Conservation (phyloP, 768 basidiomycete genomes). For the Tylopilus vinaceipallidus region DNA sequence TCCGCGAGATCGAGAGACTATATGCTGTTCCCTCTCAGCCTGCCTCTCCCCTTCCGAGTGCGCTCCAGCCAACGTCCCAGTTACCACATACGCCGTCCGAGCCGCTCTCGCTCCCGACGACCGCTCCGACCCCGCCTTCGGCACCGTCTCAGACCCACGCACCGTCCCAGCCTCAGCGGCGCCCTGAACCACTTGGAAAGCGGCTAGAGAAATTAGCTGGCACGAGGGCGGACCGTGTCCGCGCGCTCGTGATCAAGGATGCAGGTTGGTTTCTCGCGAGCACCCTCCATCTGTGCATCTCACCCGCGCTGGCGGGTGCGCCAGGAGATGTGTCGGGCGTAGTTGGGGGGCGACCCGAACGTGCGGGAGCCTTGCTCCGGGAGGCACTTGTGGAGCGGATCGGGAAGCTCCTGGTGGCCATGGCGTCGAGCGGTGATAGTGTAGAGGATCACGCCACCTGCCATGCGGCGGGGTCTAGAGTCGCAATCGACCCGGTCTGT, state of each 20-base stretch:
- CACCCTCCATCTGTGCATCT: slow-evolving; percentile 24
- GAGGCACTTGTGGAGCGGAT: slow-evolving; percentile 22
- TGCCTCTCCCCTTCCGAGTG: neutral
- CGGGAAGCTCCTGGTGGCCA: slow-evolving; percentile 20
- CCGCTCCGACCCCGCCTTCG: neutral
- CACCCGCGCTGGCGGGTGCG: neutral
- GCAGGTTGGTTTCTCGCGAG: slow-evolving; percentile 29
- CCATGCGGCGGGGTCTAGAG: neutral
- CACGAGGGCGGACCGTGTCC: slow-evolving; percentile 19
- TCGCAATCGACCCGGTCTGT: slow-evolving; percentile 20
- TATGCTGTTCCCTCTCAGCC: slow-evolving; percentile 5
- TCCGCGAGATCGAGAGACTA: slow-evolving; percentile 26
- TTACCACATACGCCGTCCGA: neutral
- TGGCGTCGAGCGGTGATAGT: neutral
- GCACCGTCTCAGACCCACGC: neutral
- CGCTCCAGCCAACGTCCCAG: neutral
- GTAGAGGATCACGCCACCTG: no score
- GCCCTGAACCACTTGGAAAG: neutral
- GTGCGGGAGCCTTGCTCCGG: slow-evolving; percentile 2
- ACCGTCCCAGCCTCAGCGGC: neutral
- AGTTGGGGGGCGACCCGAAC: neutral
- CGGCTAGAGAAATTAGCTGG: slow-evolving; percentile 10
- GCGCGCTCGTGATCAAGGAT: slow-evolving; percentile 25
- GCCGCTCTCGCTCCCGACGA: neutral
- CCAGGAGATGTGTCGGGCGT: no score